Percentiles rank a stretch among this genome's conserved stretches.
phyloP scores from a whole-genome alignment of 371 early-diverging fungal genomes.

The Mortierella sp. region DNA sequence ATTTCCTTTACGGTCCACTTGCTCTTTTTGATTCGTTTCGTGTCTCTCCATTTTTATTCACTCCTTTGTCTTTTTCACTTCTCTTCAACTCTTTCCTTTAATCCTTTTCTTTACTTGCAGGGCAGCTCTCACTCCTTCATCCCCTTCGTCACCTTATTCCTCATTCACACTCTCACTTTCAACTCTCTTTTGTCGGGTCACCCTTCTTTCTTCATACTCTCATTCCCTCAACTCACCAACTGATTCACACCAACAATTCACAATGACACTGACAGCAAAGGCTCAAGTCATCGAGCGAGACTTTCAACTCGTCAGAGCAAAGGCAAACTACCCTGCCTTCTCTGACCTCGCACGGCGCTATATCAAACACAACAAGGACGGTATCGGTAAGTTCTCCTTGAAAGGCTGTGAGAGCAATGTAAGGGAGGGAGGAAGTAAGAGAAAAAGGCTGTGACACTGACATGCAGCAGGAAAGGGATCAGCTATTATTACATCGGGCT shows the following conservation, averaged over 20 bases:
- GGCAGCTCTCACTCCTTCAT: not conserved
- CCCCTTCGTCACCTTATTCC: slow-evolving; percentile 5
- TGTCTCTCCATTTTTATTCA: not conserved
- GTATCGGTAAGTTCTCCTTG: slow-evolving; percentile 63
- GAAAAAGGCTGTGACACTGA: not conserved
- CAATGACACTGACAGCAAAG: slow-evolving; percentile 35
- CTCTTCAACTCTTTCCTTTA: not conserved
- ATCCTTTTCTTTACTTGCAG: not conserved
- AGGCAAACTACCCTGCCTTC: slow-evolving; percentile 51
- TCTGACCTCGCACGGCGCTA: slow-evolving; percentile 76
- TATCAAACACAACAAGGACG: slow-evolving; percentile 73
- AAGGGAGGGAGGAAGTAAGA: not conserved
- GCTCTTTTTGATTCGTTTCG: not conserved
- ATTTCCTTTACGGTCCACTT: slow-evolving; percentile 1
- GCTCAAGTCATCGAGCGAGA: slow-evolving; percentile 49
- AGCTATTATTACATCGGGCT: not conserved
- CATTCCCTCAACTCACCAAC: not conserved
- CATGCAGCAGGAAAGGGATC: not conserved
- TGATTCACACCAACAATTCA: not conserved
- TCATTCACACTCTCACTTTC: not conserved
- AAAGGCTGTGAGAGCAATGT: not conserved
- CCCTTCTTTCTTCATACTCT: not conserved
- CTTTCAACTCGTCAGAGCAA: slow-evolving; percentile 41
- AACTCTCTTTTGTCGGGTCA: not conserved
- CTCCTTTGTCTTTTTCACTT: not conserved